Evolutionary conservation across 352 stramenopile species (phyloP).

Genomic region (Halophytophthora polymorphica): DNA sequence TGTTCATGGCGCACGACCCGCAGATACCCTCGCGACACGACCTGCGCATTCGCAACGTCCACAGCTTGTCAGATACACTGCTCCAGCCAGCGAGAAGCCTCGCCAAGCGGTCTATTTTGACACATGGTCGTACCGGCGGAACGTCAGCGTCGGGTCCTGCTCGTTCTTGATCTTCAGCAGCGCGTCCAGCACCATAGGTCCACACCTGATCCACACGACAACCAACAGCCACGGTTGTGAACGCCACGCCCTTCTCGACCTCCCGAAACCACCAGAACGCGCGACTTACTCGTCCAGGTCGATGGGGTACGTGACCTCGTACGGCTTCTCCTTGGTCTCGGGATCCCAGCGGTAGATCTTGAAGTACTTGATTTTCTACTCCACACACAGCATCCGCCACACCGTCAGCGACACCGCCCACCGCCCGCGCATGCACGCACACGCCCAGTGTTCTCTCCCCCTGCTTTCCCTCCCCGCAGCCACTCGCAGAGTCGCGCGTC

Average conservation of each 20-base stretch:
- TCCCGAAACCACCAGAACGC: background rate
- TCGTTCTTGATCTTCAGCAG: conserved; percentile 99
- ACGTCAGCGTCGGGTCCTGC: conserved; percentile 97
- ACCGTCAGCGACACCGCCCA: conserved; percentile 1
- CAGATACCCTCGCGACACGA: conserved; percentile 99
- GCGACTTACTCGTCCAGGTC: conserved; percentile 94
- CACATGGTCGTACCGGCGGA: conserved; percentile 78
- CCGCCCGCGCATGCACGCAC: background rate
- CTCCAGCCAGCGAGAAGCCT: background rate
- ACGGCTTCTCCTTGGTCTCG: conserved; percentile 92
- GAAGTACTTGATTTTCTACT: conserved; percentile 96
- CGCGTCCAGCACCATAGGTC: conserved; percentile 99
- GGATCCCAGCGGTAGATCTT: conserved; percentile 99
- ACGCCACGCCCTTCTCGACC: background rate
- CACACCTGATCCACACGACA: conserved; percentile 63
- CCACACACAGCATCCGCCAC: conserved; percentile 4
- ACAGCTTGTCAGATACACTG: conserved; percentile 1
- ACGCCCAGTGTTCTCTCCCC: background rate
- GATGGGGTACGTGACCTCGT: conserved; percentile 96
- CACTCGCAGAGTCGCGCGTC: too few relatives aligned
- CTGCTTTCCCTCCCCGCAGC: background rate
- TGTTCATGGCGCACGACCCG: conserved; percentile 99
- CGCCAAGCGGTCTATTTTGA: background rate
- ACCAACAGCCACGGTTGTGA: conserved; percentile 4
- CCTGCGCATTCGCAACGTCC: conserved; percentile 24